phyloP scores from a whole-genome alignment of 1,284 basidiomycete genomes.

The Jaminaea rosea region DNA sequence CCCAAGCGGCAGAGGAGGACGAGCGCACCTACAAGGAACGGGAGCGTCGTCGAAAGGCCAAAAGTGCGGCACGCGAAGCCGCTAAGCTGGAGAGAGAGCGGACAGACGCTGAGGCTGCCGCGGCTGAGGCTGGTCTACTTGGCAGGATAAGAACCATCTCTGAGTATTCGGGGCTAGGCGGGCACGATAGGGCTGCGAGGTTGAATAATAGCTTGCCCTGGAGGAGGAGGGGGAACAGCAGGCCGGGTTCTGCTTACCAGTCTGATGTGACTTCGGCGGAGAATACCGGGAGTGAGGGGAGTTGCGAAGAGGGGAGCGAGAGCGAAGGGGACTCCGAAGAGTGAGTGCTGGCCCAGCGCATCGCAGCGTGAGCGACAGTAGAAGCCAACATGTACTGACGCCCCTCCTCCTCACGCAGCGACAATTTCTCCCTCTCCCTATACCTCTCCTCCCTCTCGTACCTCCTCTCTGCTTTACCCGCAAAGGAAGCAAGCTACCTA shows the following conservation, averaged over 20 bases:
- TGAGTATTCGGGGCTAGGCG: neutral
- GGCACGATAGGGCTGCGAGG: neutral
- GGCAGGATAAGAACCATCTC: neutral
- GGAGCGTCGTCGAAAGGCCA: neutral
- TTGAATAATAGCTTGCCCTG: neutral
- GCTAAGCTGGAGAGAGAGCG: neutral
- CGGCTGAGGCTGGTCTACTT: neutral
- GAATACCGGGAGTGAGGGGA: neutral
- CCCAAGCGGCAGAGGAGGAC: slow-evolving; percentile 25
- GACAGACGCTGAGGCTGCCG: no score
- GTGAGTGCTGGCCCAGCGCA: no score
- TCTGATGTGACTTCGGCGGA: neutral
- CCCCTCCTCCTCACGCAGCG: no score
- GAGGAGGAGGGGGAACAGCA: neutral
- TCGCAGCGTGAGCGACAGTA: no score
- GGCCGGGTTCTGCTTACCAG: neutral
- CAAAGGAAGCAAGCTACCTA: slow-evolving; percentile 16
- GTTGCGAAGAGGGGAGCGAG: slow-evolving; percentile 1
- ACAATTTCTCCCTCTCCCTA: slow-evolving; percentile 24
- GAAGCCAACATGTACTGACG: no score
- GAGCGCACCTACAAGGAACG: slow-evolving; percentile 18
- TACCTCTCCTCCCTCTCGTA: slow-evolving; percentile 29
- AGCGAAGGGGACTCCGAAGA: slow-evolving; percentile 16
- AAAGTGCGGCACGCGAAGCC: neutral
- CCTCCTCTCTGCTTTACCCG: slow-evolving; percentile 24